These are phyloP conservation scores for Xanthoconium purpureum DNA, from an alignment of 768 basidiomycete genomes.

Conservation along the genomic window DNA sequence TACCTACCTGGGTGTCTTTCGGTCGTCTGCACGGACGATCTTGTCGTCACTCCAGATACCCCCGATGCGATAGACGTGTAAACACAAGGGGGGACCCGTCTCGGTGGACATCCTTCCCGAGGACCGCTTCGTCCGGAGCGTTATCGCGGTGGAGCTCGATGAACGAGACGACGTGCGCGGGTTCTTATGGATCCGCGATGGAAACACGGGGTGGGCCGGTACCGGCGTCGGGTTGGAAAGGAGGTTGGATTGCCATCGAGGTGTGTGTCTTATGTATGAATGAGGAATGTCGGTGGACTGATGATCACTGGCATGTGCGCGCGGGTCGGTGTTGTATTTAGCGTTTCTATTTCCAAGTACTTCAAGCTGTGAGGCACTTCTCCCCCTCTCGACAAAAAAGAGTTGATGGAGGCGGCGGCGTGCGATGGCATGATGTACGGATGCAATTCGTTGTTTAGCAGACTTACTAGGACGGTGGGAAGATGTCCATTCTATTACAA, in stretches of 20 bases:
- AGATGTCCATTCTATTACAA: background rate
- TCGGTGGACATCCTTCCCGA: background rate
- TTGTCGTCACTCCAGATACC: slow-evolving; percentile 29
- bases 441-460: background rate
- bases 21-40: slow-evolving; percentile 28
- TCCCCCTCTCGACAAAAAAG: background rate
- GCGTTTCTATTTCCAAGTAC: background rate
- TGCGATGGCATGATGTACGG: too few species aligned
- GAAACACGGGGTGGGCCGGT: background rate
- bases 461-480: background rate
- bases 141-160: background rate
- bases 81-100: slow-evolving; percentile 7
- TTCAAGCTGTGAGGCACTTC: background rate
- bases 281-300: too few species aligned
- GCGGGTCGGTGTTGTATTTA: background rate
- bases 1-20: slow-evolving; percentile 24
- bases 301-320: background rate
- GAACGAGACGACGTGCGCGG: background rate
- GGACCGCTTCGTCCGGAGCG: background rate
- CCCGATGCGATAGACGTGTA: slow-evolving; percentile 30
- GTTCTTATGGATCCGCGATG: background rate
- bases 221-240: background rate
- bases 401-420: background rate
- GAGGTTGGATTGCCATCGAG: too few species aligned
- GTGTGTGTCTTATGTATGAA: too few species aligned